Percentiles rank a stretch among this genome's conserved stretches.
phyloP scores from a whole-genome alignment of 768 basidiomycete genomes.

The Tulasnella sp. region DNA sequence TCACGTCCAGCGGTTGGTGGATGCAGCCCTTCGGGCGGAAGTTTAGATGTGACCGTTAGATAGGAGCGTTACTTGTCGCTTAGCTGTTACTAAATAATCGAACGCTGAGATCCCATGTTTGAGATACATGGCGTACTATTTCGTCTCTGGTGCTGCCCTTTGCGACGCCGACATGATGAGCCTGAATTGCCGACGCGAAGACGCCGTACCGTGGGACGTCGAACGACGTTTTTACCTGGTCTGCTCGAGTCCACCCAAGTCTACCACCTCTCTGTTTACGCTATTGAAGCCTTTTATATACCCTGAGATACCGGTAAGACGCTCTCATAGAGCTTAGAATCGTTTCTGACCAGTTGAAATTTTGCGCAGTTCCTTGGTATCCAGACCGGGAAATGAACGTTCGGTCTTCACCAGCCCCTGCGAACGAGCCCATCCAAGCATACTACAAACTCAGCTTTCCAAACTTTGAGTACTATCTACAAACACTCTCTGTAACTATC shows the following conservation, averaged over 20 bases:
- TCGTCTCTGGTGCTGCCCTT: too few species aligned
- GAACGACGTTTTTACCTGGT: constrained; percentile 17
- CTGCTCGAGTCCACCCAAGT: constrained; percentile 6
- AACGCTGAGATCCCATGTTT: too few species aligned
- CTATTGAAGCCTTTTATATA: neutral
- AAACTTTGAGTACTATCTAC: constrained; percentile 94
- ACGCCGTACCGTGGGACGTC: constrained; percentile 6
- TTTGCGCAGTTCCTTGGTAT: neutral
- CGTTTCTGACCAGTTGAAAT: neutral
- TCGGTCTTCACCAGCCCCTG: constrained; percentile 12
- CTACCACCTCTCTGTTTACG: neutral
- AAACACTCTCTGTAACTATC: constrained; percentile 92
- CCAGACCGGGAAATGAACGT: neutral
- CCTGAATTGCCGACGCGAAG: neutral
- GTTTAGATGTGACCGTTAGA: neutral
- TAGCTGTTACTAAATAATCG: neutral
- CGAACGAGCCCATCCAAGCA: constrained; percentile 62
- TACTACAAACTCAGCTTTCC: constrained; percentile 95
- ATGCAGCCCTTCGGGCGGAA: neutral
- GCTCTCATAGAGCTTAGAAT: neutral
- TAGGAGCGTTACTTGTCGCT: neutral
- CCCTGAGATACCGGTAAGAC: neutral
- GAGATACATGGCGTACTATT: too few species aligned
- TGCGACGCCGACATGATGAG: neutral
- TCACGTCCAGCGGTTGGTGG: constrained; percentile 11